These are phyloP conservation scores for Cylindrotheca closterium DNA, from an alignment of 108 stramenopile genomes.

Conservation along the genomic window DNA sequence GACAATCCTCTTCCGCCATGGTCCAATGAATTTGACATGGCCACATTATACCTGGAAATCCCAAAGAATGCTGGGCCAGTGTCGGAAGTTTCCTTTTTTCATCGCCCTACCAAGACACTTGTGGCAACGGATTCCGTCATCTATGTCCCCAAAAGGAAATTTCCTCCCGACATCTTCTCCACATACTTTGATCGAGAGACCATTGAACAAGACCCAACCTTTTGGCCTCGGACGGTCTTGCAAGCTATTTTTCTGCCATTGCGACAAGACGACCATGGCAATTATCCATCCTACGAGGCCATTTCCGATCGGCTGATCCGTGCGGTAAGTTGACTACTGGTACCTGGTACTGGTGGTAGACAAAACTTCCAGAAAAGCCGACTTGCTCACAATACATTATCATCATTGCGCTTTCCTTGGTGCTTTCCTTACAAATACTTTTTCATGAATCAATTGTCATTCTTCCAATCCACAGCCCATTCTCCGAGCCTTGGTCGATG, in stretches of 20 bases:
- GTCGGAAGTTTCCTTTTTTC: slow-evolving; percentile 49
- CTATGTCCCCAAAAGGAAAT: slow-evolving; percentile 28
- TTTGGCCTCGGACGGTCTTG: slow-evolving; percentile 58
- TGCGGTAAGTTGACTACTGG: slow-evolving; percentile 14
- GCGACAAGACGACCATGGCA: slow-evolving; percentile 4
- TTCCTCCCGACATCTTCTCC: slow-evolving; percentile 29
- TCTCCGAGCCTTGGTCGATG: slow-evolving; percentile 56
- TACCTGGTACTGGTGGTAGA: neutral
- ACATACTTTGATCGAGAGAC: slow-evolving; percentile 44
- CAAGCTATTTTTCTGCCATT: slow-evolving; percentile 66
- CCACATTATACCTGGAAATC: slow-evolving; percentile 48
- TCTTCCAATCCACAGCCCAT: slow-evolving; percentile 26
- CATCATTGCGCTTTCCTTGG: too few relatives aligned
- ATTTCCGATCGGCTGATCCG: slow-evolving; percentile 44
- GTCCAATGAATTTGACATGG: slow-evolving; percentile 48
- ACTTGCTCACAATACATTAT: too few relatives aligned
- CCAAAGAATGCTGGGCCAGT: slow-evolving; percentile 64
- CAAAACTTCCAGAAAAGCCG: too few relatives aligned
- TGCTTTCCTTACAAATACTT: too few relatives aligned
- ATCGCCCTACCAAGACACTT: slow-evolving; percentile 39
- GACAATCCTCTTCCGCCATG: slow-evolving; percentile 37
- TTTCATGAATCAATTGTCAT: too few relatives aligned
- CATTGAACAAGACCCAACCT: slow-evolving; percentile 33
- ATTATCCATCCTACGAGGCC: slow-evolving; percentile 59
- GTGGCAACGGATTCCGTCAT: slow-evolving; percentile 50